Evolutionary conservation across 768 basidiomycete species (phyloP).

Genomic region (Auricularia heimuer): DNA sequence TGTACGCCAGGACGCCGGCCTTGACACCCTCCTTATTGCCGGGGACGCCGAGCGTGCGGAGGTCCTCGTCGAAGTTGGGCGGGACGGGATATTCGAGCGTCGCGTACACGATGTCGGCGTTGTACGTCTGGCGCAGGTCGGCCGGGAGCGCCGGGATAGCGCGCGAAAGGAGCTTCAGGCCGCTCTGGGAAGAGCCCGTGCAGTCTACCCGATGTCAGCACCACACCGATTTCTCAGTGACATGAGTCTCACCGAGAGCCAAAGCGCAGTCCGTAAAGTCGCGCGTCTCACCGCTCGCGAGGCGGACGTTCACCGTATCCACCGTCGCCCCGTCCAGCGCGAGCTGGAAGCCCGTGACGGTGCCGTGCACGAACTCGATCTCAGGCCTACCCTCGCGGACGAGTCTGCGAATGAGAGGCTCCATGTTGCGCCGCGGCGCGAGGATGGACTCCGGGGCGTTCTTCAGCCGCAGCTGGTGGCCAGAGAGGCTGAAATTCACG

Average conservation of each 20-base stretch:
- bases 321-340: neutral
- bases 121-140: conserved; percentile 14
- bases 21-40: neutral
- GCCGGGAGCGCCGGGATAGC: conserved; percentile 4
- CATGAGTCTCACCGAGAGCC: conserved; percentile 14
- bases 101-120: conserved; percentile 17
- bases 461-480: neutral
- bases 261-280: conserved; percentile 10
- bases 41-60: conserved; percentile 13
- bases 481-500: neutral
- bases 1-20: neutral
- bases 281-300: conserved; percentile 8
- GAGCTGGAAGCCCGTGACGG: conserved; percentile 19
- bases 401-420: neutral
- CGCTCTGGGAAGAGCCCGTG: conserved; percentile 19
- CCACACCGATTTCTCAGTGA: neutral
- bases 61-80: neutral
- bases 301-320: conserved; percentile 9
- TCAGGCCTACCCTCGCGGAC: conserved; percentile 4
- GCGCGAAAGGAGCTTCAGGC: conserved; percentile 18
- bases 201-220: conserved; percentile 16
- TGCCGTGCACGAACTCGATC: conserved; percentile 18
- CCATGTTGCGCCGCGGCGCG: neutral
- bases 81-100: conserved; percentile 12
- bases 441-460: neutral